Percentiles rank a stretch among this genome's conserved stretches.
Evolutionary conservation across 1,284 basidiomycete genomes (phyloP).

Genomic region (Hemileccinum hortonii): DNA sequence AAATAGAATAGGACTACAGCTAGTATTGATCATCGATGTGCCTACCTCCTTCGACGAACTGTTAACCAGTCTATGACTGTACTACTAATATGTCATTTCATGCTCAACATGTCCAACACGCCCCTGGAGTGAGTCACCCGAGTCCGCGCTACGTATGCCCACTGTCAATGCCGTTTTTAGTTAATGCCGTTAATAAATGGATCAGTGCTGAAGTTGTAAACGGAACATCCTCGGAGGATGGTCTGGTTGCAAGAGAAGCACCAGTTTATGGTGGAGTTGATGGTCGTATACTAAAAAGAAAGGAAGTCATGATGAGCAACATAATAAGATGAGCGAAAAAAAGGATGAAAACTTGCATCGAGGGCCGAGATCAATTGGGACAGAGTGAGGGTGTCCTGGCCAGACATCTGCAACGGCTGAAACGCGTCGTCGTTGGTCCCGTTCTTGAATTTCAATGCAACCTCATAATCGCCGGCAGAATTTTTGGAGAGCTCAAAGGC

Average conservation of each 20-base stretch:
- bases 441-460: slow-evolving; percentile 51
- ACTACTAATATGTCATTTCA: too few relatives aligned
- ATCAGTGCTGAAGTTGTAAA: slow-evolving; percentile 32
- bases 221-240: slow-evolving; percentile 31
- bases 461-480: slow-evolving; percentile 18
- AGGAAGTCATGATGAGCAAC: neutral
- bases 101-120: too few relatives aligned
- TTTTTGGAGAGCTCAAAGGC: slow-evolving; percentile 44
- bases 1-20: too few relatives aligned
- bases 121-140: too few relatives aligned
- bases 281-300: slow-evolving; percentile 21
- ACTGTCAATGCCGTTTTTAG: too few relatives aligned
- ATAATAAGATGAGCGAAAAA: neutral
- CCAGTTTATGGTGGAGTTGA: slow-evolving; percentile 32
- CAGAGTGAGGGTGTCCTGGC: slow-evolving; percentile 33
- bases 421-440: slow-evolving; percentile 38
- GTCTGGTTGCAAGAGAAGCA: slow-evolving; percentile 38
- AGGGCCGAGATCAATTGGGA: slow-evolving; percentile 36
- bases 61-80: too few relatives aligned
- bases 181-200: slow-evolving; percentile 26
- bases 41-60: too few relatives aligned
- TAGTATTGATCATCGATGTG: too few relatives aligned
- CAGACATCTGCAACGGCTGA: slow-evolving; percentile 30
- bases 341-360: slow-evolving; percentile 22
- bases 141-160: too few relatives aligned